Conservation (phyloP, 805 yeast species). For the Monosporozyma unispora region DNA sequence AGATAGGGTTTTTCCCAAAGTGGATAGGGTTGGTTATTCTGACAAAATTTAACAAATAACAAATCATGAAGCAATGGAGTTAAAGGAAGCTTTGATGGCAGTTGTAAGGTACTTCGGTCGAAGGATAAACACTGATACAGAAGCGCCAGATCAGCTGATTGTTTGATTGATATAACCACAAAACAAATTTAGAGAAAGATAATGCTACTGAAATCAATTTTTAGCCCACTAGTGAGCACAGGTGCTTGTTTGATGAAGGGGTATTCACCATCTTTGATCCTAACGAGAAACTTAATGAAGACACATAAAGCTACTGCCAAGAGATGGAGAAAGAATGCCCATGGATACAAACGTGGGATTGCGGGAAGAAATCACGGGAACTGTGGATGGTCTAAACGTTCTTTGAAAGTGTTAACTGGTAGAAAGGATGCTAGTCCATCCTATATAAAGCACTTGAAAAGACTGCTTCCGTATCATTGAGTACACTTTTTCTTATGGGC, state of each 20-base stretch:
- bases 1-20: background rate
- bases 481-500: background rate
- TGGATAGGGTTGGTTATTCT: background rate
- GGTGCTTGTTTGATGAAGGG: constrained; percentile 3
- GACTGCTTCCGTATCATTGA: constrained; percentile 39
- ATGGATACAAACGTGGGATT: constrained; percentile 57
- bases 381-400: constrained; percentile 69
- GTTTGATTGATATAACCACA: background rate
- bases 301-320: constrained; percentile 83
- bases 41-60: background rate
- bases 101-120: background rate
- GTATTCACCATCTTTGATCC: constrained; percentile 11
- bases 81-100: background rate
- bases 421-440: constrained; percentile 46
- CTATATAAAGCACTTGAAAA: constrained; percentile 52
- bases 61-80: background rate
- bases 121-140: background rate
- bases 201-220: constrained; percentile 1
- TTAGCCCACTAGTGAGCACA: constrained; percentile 1
- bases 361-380: constrained; percentile 92
- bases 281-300: constrained; percentile 42
- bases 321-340: constrained; percentile 72
- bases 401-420: constrained; percentile 50
- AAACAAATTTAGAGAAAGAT: background rate
- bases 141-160: background rate